Evolutionary conservation across 1,284 basidiomycete genomes (phyloP).

Genomic region (Microbotryomycetes sp.): DNA sequence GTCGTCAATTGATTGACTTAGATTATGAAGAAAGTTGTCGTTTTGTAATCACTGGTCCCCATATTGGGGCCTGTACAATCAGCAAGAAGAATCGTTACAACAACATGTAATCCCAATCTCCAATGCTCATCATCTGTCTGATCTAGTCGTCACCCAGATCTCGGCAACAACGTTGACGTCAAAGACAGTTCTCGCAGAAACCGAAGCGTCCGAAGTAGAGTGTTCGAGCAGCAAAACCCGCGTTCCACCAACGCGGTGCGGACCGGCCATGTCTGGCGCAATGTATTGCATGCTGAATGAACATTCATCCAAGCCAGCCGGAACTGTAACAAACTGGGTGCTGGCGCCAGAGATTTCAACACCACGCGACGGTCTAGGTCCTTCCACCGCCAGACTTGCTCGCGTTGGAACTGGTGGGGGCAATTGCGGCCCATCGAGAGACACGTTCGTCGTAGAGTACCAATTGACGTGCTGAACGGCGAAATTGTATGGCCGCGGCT

Average conservation of each 20-base stretch:
- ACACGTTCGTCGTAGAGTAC: too few species aligned
- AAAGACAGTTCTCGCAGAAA: not conserved
- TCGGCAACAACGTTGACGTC: conserved; percentile 2
- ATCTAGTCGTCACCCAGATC: not conserved
- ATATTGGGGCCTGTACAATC: too few species aligned
- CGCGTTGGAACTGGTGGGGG: not conserved
- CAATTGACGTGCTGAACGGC: not conserved
- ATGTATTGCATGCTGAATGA: not conserved
- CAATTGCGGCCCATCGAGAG: not conserved
- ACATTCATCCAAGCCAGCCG: not conserved
- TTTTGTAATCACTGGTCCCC: too few species aligned
- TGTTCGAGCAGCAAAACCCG: conserved; percentile 1
- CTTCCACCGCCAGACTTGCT: not conserved
- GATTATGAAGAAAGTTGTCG: too few species aligned
- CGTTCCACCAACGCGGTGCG: not conserved
- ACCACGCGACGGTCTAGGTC: not conserved
- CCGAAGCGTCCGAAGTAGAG: not conserved
- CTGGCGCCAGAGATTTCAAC: not conserved
- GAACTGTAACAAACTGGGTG: not conserved
- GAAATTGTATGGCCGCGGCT: not conserved
- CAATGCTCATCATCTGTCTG: not conserved
- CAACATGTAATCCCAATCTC: not conserved
- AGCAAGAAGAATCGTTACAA: not conserved
- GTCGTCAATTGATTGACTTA: not conserved
- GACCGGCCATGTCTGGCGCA: not conserved